phyloP scores from a whole-genome alignment of 768 basidiomycete species.

The Hygrocybe coccinea region DNA sequence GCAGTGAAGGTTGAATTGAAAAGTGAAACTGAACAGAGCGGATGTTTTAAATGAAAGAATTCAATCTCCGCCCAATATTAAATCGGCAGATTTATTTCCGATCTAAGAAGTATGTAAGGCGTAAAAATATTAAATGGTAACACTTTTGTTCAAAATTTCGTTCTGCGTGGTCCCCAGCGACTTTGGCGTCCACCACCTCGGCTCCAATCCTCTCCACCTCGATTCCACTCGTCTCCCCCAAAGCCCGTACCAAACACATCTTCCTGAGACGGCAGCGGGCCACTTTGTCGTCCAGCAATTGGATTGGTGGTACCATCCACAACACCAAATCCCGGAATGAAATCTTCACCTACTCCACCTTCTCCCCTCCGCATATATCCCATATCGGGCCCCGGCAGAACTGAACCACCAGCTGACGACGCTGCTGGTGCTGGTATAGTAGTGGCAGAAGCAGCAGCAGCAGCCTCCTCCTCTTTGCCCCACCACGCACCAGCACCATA shows the following conservation, averaged over 20 bases:
- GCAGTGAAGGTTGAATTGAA: too few relatives aligned
- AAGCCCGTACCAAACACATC: conserved; percentile 16
- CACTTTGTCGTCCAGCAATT: conserved; percentile 27
- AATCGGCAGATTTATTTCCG: too few relatives aligned
- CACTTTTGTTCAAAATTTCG: conserved; percentile 14
- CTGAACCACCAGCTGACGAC: conserved; percentile 16
- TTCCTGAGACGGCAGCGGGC: conserved; percentile 24
- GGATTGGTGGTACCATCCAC: neutral
- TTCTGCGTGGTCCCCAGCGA: conserved; percentile 28
- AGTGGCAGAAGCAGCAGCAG: conserved; percentile 10
- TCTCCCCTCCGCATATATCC: conserved; percentile 23
- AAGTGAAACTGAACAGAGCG: too few relatives aligned
- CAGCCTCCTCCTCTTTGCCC: conserved; percentile 44
- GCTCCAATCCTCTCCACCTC: conserved; percentile 28
- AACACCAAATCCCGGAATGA: conserved; percentile 59
- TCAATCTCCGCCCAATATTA: too few relatives aligned
- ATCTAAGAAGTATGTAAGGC: too few relatives aligned
- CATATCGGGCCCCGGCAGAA: conserved; percentile 4
- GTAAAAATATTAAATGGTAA: too few relatives aligned
- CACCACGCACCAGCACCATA: conserved; percentile 39
- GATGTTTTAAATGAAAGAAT: too few relatives aligned
- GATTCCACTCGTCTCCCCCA: conserved; percentile 15
- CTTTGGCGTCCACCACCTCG: conserved; percentile 29
- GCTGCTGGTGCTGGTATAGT: too few relatives aligned
- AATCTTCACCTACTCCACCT: conserved; percentile 45